Evolutionary conservation across 306 rosid species (phyloP).

Genomic region (Spatholobus suberectus): DNA sequence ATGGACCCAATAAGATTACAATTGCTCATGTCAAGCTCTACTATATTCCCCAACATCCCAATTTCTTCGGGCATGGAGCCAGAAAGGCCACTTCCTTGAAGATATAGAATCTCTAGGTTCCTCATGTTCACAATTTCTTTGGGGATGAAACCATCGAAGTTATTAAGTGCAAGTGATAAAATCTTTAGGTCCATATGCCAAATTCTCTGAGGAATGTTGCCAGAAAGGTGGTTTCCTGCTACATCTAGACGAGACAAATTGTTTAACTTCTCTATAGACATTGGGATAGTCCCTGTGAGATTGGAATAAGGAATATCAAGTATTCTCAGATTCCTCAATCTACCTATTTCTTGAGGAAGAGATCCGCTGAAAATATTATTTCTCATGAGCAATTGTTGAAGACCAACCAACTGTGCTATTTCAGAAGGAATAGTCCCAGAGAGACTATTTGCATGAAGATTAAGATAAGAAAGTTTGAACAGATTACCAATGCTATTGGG

Average conservation of each 20-base stretch:
- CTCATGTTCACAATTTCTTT: neutral
- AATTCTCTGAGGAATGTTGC: neutral
- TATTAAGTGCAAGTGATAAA: neutral
- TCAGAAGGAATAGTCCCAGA: neutral
- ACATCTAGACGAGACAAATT: neutral
- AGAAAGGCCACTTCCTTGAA: neutral
- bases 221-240: neutral
- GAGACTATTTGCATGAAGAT: neutral
- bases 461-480: neutral
- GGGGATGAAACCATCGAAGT: neutral
- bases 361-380: neutral
- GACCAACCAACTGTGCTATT: neutral
- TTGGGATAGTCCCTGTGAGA: slow-evolving; percentile 16
- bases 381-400: neutral
- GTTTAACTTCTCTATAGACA: neutral
- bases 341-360: slow-evolving; percentile 17
- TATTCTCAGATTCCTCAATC: neutral
- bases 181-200: neutral
- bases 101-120: neutral
- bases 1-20: slow-evolving; percentile 28
- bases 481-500: neutral
- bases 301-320: neutral
- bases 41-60: neutral
- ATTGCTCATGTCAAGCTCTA: neutral
- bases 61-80: neutral